Evolutionary conservation across 495 filamentous ascomycete genomes (phyloP).

Genomic region (Neurospora sublineolata): DNA sequence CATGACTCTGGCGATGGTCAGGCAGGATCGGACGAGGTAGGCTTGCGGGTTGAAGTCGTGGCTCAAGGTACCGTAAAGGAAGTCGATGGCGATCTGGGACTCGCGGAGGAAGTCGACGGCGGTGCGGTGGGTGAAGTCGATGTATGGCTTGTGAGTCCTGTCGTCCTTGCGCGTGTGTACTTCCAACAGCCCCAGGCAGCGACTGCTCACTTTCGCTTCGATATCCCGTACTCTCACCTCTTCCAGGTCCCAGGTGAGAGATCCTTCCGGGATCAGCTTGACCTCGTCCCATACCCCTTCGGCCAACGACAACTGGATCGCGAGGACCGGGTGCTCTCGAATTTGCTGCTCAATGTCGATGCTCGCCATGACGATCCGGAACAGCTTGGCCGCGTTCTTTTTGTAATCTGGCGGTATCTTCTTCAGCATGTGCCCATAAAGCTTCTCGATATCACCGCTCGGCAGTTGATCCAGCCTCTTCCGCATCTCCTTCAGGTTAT

Average conservation of each 20-base stretch:
- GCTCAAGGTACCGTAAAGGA: not conserved
- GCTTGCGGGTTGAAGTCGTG: not conserved
- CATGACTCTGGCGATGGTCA: not conserved
- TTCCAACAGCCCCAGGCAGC: not conserved
- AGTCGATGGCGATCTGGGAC: not conserved
- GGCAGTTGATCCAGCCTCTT: not conserved
- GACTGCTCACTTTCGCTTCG: not conserved
- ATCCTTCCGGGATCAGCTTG: not conserved
- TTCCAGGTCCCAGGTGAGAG: not conserved
- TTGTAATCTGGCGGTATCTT: not conserved
- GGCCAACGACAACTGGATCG: not conserved
- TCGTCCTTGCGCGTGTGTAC: not conserved
- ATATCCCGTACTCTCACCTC: not conserved
- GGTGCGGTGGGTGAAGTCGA: not conserved
- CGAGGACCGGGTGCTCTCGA: not conserved
- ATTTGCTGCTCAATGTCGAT: not conserved
- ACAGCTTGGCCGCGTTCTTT: not conserved
- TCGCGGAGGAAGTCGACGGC: not conserved
- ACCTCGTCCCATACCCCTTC: not conserved
- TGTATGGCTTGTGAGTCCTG: not conserved
- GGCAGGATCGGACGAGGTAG: not conserved
- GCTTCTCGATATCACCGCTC: not conserved
- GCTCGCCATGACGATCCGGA: not conserved
- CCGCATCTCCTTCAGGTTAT: not conserved
- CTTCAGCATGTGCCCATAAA: not conserved